A percentile compares a stretch with the other conserved stretches of the same genome.
Evolutionary conservation across 2,329 filamentous ascomycete species (phyloP).

Genomic region (Colletotrichum graminicola): DNA sequence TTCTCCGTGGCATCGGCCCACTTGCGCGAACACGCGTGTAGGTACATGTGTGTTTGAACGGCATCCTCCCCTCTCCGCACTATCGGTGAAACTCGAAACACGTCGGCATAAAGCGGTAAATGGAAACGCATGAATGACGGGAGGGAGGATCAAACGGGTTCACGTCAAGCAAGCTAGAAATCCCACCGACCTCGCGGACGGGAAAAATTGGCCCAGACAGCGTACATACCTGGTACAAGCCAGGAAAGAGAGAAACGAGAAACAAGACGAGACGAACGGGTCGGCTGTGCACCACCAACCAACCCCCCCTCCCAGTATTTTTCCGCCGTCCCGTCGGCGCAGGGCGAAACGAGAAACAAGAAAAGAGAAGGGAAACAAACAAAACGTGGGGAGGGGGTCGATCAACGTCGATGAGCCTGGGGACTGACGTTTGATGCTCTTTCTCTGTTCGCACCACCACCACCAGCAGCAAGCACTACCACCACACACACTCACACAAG

Average conservation of each 20-base stretch:
- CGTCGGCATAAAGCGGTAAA: slow-evolving; percentile 6
- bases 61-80: background rate
- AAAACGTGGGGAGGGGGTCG: background rate
- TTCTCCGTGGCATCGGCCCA: background rate
- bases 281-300: slow-evolving; percentile 6
- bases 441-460: background rate
- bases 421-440: background rate
- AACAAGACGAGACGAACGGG: slow-evolving; percentile 10
- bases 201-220: background rate
- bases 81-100: slow-evolving; percentile 21
- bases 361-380: background rate
- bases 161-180: background rate
- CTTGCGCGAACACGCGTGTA: background rate
- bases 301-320: background rate
- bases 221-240: background rate
- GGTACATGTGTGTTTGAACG: background rate
- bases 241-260: background rate
- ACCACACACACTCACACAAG: background rate
- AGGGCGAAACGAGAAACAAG: background rate
- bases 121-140: slow-evolving; percentile 4
- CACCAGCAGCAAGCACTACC: too few species aligned
- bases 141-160: background rate
- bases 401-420: background rate
- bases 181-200: slow-evolving; percentile 9
- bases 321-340: background rate